Conservation (phyloP, 345 rosid species). For the Viola odorata region DNA sequence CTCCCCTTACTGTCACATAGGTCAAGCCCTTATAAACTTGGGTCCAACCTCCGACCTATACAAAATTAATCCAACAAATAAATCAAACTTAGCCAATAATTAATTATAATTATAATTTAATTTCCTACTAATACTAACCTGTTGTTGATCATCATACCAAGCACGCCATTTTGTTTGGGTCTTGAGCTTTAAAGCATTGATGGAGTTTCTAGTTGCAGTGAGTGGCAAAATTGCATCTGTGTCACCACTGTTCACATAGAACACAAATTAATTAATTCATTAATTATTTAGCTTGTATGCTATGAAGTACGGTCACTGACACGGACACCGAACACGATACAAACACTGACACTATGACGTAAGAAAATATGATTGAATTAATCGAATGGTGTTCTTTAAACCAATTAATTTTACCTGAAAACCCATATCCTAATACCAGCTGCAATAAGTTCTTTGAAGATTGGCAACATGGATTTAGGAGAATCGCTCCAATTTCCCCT, state of each 20-base stretch:
- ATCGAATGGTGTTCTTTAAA: too few species aligned
- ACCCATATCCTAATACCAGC: slow-evolving; percentile 74
- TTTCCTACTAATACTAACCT: slow-evolving; percentile 20
- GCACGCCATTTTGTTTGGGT: slow-evolving; percentile 43
- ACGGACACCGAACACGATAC: too few species aligned
- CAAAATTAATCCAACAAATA: background rate
- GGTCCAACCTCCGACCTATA: slow-evolving; percentile 63
- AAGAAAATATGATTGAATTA: too few species aligned
- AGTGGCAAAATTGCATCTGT: slow-evolving; percentile 58
- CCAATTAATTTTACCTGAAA: slow-evolving; percentile 43
- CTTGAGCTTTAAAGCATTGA: slow-evolving; percentile 37
- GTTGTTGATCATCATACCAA: slow-evolving; percentile 35
- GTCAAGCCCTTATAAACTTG: slow-evolving; percentile 48
- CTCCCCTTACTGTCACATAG: slow-evolving; percentile 51
- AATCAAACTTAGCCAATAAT: too few species aligned
- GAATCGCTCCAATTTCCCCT: slow-evolving; percentile 67
- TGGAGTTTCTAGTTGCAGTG: slow-evolving; percentile 51
- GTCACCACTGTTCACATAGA: slow-evolving; percentile 38
- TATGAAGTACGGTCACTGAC: too few species aligned
- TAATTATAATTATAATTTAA: too few species aligned
- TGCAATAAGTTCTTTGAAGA: slow-evolving; percentile 53
- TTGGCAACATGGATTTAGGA: slow-evolving; percentile 73
- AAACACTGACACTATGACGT: too few species aligned
- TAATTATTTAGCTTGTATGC: too few species aligned
- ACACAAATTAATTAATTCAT: background rate